Base-by-base conservation (phyloP, 2,329 filamentous ascomycete species). In the Phialophora macrospora region DNA sequence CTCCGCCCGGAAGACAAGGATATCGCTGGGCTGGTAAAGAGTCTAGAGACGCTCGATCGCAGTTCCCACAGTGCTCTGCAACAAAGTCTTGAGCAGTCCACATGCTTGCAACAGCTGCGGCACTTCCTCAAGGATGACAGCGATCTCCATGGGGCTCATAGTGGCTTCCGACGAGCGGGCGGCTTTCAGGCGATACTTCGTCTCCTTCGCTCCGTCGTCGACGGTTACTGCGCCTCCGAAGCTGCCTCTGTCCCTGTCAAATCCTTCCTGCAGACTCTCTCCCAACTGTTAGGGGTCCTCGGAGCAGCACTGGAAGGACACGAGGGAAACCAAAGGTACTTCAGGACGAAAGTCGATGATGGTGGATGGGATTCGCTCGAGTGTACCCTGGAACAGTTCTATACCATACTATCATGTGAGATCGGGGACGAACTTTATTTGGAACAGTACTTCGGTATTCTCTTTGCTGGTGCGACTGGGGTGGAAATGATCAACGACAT, bases 321-420 rank as follows among this genome's bases (percentile, higher is more conserved):
- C 77, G 84, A 89, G 55, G 94, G 93, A 22, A 99, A 98, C 78
- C 86, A 89, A 73, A 87, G 91, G 72, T 97, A 94, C 80, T 98
- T 98, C 76, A 86, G 87, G 65, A 88, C 88, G 71, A 84, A 87
- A 70, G 87, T 96, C 32, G 86, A 91, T 65, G 88, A 87, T 24
- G 90, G 89, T 63, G 93, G 94, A 3, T 96, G 92, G 89, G 84
- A 88, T 69, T 86, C 88, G 7, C 77, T 97, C 62, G 89, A 95
- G 73, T 86, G 91, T 74, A 86, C 86, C 5, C 84, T 79, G 57
- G 52, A 62, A 46, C 59, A 67, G 24, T 48, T 67, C 26, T 54
- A 65, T 38, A 41, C 56, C 17, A 38, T 67, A 30, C 32, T 67
- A 14, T 67, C 44, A 38, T 55, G 60, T 26, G 55, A 65, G 34